Evolutionary conservation across 805 yeast genomes (phyloP).

Genomic region (Torulaspora maleeae): DNA sequence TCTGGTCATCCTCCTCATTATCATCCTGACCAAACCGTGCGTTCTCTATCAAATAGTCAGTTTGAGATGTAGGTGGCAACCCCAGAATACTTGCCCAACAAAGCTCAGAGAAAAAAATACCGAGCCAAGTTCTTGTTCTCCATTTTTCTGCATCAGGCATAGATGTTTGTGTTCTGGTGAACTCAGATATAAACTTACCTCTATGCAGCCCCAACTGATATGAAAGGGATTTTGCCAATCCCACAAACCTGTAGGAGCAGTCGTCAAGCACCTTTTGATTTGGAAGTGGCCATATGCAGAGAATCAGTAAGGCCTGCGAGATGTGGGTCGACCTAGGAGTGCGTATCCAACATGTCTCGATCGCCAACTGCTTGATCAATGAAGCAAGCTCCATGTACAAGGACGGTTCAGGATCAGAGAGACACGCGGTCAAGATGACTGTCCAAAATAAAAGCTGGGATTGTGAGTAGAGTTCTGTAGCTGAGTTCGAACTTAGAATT

Average conservation of each 20-base stretch:
- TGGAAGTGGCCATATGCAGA: conserved; percentile 89
- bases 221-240: conserved; percentile 77
- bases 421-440: conserved; percentile 77
- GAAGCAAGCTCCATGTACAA: conserved; percentile 71
- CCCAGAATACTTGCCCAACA: conserved; percentile 88
- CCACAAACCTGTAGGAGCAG: conserved; percentile 82
- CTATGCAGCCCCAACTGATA: conserved; percentile 86
- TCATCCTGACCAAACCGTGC: conserved; percentile 58
- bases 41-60: conserved; percentile 75
- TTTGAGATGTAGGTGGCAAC: conserved; percentile 77
- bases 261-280: conserved; percentile 90
- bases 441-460: conserved; percentile 88
- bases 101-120: conserved; percentile 81
- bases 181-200: conserved; percentile 86
- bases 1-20: conserved; percentile 9
- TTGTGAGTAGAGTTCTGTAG: conserved; percentile 73
- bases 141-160: conserved; percentile 88
- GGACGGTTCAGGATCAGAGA: conserved; percentile 83
- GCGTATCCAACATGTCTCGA: conserved; percentile 87
- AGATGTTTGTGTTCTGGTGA: conserved; percentile 82
- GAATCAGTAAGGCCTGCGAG: conserved; percentile 80
- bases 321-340: conserved; percentile 94
- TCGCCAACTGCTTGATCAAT: conserved; percentile 78
- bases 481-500: conserved; percentile 63
- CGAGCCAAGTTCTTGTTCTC: conserved; percentile 92